These are phyloP conservation scores for Cinchona pubescens DNA, from an alignment of 257 asterid genomes.

Conservation along the genomic window DNA sequence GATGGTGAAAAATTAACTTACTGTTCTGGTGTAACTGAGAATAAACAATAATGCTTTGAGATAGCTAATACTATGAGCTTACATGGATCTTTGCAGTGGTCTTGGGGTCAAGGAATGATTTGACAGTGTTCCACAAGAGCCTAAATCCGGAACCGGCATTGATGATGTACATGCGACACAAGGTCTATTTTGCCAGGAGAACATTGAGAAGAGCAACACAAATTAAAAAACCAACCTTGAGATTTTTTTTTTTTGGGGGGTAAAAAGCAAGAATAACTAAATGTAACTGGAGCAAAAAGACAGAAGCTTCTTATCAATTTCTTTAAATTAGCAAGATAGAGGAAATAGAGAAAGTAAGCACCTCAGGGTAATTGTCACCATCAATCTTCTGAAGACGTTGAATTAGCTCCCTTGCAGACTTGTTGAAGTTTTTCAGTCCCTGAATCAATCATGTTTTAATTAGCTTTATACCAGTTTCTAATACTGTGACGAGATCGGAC, in stretches of 20 bases:
- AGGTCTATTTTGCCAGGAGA: constrained; percentile 44
- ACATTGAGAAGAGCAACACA: neutral
- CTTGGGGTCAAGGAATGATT: constrained; percentile 95
- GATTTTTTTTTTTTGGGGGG: no score
- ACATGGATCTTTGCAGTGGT: constrained; percentile 94
- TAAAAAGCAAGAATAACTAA: neutral
- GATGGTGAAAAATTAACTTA: neutral
- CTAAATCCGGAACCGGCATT: constrained; percentile 97
- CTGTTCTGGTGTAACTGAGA: neutral
- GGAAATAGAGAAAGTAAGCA: constrained; percentile 7
- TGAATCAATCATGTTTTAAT: constrained; percentile 20
- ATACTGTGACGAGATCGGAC: neutral
- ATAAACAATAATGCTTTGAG: neutral
- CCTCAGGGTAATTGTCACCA: constrained; percentile 98
- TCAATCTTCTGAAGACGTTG: constrained; percentile 85
- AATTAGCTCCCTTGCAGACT: constrained; percentile 84
- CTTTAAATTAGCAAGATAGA: neutral
- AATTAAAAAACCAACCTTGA: neutral
- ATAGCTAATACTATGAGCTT: constrained; percentile 14
- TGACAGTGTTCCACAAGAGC: constrained; percentile 94
- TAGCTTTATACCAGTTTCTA: neutral
- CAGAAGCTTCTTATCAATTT: neutral
- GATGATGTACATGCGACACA: constrained; percentile 90
- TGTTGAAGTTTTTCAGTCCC: constrained; percentile 88
- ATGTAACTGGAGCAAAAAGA: neutral